These are phyloP conservation scores for Phyllosticta ampelicida DNA, from an alignment of 2,329 filamentous ascomycete genomes.

Conservation along the genomic window DNA sequence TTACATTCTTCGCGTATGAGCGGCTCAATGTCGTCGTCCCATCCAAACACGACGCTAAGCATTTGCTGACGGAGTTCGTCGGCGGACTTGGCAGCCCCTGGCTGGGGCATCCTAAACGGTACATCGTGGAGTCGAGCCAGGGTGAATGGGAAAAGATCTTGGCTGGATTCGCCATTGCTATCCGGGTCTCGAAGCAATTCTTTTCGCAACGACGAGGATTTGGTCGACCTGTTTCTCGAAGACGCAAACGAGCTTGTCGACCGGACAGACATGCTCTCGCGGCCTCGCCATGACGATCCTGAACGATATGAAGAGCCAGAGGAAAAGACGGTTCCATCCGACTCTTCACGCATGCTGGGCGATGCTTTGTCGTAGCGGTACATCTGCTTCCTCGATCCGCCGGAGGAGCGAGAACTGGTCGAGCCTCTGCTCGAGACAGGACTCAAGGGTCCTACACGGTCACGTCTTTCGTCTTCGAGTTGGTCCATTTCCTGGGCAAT, in stretches of 20 bases:
- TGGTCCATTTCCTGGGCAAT: conserved; percentile 62
- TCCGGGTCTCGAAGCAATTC: conserved; percentile 72
- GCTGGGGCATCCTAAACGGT: conserved; percentile 61
- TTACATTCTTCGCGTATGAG: conserved; percentile 71
- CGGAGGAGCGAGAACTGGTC: conserved; percentile 42
- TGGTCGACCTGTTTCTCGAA: conserved; percentile 12
- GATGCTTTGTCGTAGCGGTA: conserved; percentile 38
- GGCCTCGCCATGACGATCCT: conserved; percentile 19
- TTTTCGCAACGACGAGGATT: conserved; percentile 58
- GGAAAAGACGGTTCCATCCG: conserved; percentile 52
- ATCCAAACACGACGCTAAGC: conserved; percentile 89
- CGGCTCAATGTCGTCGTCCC: conserved; percentile 73
- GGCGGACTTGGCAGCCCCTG: conserved; percentile 35
- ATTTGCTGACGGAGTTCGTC: conserved; percentile 82
- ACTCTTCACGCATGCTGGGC: conserved; percentile 23
- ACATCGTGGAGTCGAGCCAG: conserved; percentile 72
- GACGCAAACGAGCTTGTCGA: conserved; percentile 43
- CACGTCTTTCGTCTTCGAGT: conserved; percentile 48
- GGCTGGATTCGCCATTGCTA: conserved; percentile 45
- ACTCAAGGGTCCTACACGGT: conserved; percentile 55
- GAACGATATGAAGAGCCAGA: conserved; percentile 46
- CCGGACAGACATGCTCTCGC: conserved; percentile 48
- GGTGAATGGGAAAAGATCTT: conserved; percentile 80
- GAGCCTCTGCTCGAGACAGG: conserved; percentile 56
- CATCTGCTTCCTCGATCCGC: conserved; percentile 31